A percentile compares a stretch with the other conserved stretches of the same genome.
Evolutionary conservation across 257 asterid species (phyloP).

Genomic region (Primulina huaijiensis): DNA sequence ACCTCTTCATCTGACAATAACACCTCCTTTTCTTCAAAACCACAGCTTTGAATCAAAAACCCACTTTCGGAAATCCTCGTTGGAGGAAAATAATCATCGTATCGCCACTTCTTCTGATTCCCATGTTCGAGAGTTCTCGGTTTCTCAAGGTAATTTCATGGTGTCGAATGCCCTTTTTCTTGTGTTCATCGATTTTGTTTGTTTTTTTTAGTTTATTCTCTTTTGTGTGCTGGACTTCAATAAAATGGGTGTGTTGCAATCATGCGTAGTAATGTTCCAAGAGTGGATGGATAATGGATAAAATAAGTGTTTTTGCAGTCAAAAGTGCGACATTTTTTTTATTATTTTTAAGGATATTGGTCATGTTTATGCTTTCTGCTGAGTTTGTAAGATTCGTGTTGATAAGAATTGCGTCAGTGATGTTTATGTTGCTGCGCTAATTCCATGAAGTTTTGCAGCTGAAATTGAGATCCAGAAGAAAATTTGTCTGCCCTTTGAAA

Average conservation of each 20-base stretch:
- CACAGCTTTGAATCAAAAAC: constrained; percentile 49
- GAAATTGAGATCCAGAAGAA: constrained; percentile 25
- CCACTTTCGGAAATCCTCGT: constrained; percentile 45
- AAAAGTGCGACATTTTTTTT: neutral
- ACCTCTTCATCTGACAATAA: constrained; percentile 48
- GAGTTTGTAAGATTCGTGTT: constrained; percentile 5
- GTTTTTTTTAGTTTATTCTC: neutral
- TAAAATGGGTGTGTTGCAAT: neutral
- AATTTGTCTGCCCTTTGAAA: constrained; percentile 21
- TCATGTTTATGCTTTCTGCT: neutral
- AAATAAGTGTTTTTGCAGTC: neutral
- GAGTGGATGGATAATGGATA: neutral
- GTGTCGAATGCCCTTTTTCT: constrained; percentile 4
- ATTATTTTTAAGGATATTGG: constrained; percentile 11
- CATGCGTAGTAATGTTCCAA: neutral
- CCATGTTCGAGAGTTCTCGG: constrained; percentile 42
- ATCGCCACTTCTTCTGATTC: constrained; percentile 55
- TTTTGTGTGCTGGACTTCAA: neutral
- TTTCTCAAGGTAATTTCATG: constrained; percentile 45
- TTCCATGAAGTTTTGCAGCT: constrained; percentile 27
- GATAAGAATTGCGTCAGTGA: neutral
- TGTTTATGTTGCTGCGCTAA: constrained; percentile 10
- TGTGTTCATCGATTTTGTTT: neutral
- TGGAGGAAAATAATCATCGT: constrained; percentile 34
- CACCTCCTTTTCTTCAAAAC: constrained; percentile 50